Base-by-base conservation (phyloP, 2,329 filamentous ascomycete species). In the Xylariaceae sp. region DNA sequence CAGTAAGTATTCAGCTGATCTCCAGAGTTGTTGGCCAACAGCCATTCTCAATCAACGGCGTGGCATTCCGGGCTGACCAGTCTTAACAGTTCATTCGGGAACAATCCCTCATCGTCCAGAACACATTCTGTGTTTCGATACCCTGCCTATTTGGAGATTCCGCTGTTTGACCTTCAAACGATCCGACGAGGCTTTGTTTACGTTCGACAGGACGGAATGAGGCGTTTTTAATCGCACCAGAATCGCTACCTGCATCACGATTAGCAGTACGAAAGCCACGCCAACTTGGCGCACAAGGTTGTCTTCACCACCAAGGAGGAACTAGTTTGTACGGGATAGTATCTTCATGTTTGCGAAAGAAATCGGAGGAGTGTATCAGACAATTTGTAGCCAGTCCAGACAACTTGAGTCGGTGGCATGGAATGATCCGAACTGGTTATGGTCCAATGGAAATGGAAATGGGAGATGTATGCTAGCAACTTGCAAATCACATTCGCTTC, bases 381-480 rank as follows among this genome's bases (percentile, higher is more conserved):
- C 23, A 30, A 30, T 30, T 30, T 30, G 23, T 30, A 30, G 23
- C 23, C 23, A 30, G 23, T 30, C 23, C 23, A 30, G 23, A 30
- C 23, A 30, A 30, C 23, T 30, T 30, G 23, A 30, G 23, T 30
- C 23, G 23, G 23, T 30, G 23, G 23, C 23, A 30, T 30, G 4
- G 23, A 30, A 30, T 30, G 5, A 30, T 30, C 23, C 23, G 23
- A 1, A 30, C 23, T 30, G 23, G 23, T 52, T 15, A 13, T 34
- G 48, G 23, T 30, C 35, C 18, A 60, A 62, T 56, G 44, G 49
- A 5, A 60, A 62, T 56, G 44, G 49, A 5, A 30, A 30, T 30
- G 23, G 5, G 23, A 30, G 23, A 30, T 30, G 23, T 9, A 55
- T 39, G 10, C 11, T 8, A 50, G 23, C 23, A 49, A 2, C 11